Evolutionary conservation across 2,329 filamentous ascomycete genomes (phyloP), one percentile per base, ranked within the genome.

Genomic region (Pseudogymnoascus verrucosus): DNA sequence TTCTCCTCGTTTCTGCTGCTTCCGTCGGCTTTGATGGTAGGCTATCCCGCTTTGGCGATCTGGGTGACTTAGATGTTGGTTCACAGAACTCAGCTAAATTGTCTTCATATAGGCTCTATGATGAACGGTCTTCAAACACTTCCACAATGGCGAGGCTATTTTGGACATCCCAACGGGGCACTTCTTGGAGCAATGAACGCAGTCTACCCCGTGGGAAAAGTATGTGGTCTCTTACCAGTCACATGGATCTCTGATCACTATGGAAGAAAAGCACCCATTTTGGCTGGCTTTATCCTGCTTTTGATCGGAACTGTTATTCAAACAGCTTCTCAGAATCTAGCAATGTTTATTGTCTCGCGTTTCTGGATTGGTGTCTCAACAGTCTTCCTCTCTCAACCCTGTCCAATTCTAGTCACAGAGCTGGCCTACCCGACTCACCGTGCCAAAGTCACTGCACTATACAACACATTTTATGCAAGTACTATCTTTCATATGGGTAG

Each of bases 371-470:
- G 77, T 0, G 34, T 37, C 34, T 37, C 34, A 1, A 37, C 34
- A 37, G 34, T 37, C 34, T 37, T 37, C 11, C 34, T 37, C 34
- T 37, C 34, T 37, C 34, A 37, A 14, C 34, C 34, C 14, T 79
- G 78, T 0, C 81, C 82, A 1, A 75, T 78, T 2, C 70, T 84
- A 65, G 78, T 84, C 4, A 79, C 78, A 67, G 82, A 84, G 64
- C 71, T 84, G 7, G 79, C 77, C 0, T 78, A 83, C 67, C 82
- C 81, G 0, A 83, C 82, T 65, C 80, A 84, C 67, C 78, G 82
- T 51, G 76, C 80, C 0, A 77, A 78, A 4, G 69, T 84, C 28
- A 83, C 80, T 0, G 80, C 80, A 2, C 76, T 84, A 1, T 84
- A 82, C 74, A 84, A 84, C 62, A 79, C 75, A 37, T 37, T 37